A percentile compares a stretch with the other conserved stretches of the same genome.
Evolutionary conservation across 108 stramenopile species (phyloP).

Genomic region (Asterionellopsis glacialis): DNA sequence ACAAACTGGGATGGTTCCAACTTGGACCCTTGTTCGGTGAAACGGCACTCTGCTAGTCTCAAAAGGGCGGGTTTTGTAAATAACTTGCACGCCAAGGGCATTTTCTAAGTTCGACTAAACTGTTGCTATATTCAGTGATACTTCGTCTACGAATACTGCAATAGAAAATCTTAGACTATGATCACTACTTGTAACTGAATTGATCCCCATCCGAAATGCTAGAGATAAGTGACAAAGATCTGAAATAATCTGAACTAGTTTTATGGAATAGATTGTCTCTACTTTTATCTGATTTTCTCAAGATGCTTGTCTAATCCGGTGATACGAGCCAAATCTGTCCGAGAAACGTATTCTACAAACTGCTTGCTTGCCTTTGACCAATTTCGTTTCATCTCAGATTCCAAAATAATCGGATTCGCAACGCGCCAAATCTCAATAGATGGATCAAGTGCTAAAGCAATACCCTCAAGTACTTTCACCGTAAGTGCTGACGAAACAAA

Average conservation of each 20-base stretch:
- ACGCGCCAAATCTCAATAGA: slow-evolving; percentile 34
- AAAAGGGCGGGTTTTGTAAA: slow-evolving; percentile 71
- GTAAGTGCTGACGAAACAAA: slow-evolving; percentile 56
- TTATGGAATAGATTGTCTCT: too few relatives aligned
- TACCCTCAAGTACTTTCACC: slow-evolving; percentile 62
- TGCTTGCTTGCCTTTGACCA: too few relatives aligned
- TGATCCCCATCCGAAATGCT: neutral
- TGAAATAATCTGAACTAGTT: too few relatives aligned
- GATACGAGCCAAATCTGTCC: too few relatives aligned
- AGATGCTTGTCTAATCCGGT: too few relatives aligned
- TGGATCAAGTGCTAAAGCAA: slow-evolving; percentile 55
- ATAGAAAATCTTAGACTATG: too few relatives aligned
- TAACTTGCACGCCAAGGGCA: slow-evolving; percentile 81
- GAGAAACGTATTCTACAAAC: too few relatives aligned
- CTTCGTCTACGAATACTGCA: too few relatives aligned
- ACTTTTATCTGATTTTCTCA: too few relatives aligned
- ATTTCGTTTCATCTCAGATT: slow-evolving; percentile 29
- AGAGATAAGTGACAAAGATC: too few relatives aligned
- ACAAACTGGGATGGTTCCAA: slow-evolving; percentile 77
- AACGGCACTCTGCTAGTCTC: slow-evolving; percentile 54
- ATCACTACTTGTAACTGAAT: neutral
- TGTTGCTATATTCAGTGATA: too few relatives aligned
- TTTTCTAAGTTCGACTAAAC: slow-evolving; percentile 36
- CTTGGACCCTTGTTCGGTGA: slow-evolving; percentile 71
- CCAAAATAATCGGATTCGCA: slow-evolving; percentile 52